Evolutionary conservation across 108 stramenopile species (phyloP), one percentile per base, ranked within the genome.

Genomic region (Skeletonema menzelii): DNA sequence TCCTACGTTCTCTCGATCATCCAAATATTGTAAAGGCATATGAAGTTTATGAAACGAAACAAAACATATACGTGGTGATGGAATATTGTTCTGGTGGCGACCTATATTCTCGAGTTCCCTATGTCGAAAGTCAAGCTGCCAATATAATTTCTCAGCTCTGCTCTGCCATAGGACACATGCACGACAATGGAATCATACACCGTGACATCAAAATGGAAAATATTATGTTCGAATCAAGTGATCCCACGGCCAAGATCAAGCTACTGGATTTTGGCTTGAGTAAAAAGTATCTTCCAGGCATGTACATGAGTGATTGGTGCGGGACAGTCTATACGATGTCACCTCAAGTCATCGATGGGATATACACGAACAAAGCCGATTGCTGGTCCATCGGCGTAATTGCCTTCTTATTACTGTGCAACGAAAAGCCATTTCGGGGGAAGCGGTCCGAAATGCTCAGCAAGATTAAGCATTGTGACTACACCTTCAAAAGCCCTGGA

Each of bases 211-310:
- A 66, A 64, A 37, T 80, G 82, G 38, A 83, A 77, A 98, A 97
- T 62, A 91, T 97, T 31, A 82, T 99, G 84, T 95, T 90, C 73
- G 84, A 83, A 42, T 79, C 77, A 14, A 46, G 64, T 26, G 56
- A 56, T 17, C 69, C 56, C 13, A 71, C 85, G 38, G 75, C 94
- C 3, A 73, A 26, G 5, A 81, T 96, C n/a, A 92, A 93, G 65
- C 67, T 98, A 47, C 94, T 98, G 65, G 97, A 98, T 68, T 98
- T 97, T 82, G 96, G 97, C 17, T 70, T 97, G 60, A 81, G 83
- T 31, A 94, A 90, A 37, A 89, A 86, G 63, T 88, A 86, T 67
- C 14, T 67, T 2, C 76, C 82, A 15, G 76, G 76, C 13, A 77
- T 67, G 56, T 47, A 67, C 12, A 66, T 90, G 26, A 84, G 78